These are phyloP conservation scores for Coemansia sp. DNA, from an alignment of 192 early-diverging fungal species.

Conservation along the genomic window DNA sequence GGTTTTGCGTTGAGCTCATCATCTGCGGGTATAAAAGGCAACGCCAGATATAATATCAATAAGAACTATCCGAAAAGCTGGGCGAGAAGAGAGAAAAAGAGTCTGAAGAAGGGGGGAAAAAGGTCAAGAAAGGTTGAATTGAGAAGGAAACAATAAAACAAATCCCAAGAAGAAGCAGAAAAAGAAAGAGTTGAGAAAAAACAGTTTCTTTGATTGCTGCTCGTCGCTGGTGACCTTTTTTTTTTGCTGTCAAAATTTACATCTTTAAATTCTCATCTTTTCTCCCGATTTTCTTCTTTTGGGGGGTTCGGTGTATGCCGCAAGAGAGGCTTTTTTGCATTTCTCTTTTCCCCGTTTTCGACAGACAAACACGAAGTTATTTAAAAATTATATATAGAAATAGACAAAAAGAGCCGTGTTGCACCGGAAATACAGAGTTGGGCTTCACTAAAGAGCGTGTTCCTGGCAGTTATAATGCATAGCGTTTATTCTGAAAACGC, in stretches of 20 bases:
- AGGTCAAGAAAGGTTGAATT: background rate
- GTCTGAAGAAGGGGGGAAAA: background rate
- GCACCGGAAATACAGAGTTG: too few relatives aligned
- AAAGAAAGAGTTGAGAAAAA: background rate
- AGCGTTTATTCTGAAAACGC: background rate
- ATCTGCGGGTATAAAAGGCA: constrained; percentile 6
- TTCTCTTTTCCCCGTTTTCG: background rate
- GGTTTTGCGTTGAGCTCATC: constrained; percentile 49
- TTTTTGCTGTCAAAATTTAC: background rate
- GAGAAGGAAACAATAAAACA: constrained; percentile 5
- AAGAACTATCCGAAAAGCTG: background rate
- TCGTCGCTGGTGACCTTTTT: background rate
- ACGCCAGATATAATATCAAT: background rate
- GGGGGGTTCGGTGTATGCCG: too few relatives aligned
- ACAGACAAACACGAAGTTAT: background rate
- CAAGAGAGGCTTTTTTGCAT: background rate
- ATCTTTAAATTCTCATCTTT: too few relatives aligned
- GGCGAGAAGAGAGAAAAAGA: background rate
- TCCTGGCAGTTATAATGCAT: background rate
- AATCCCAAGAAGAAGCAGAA: background rate
- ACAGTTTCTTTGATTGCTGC: background rate
- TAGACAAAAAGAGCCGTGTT: too few relatives aligned
- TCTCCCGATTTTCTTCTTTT: too few relatives aligned
- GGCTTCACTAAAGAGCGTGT: too few relatives aligned
- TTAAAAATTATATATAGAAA: too few relatives aligned